Evolutionary conservation across 345 rosid genomes (phyloP).

Genomic region (Isatis tinctoria): DNA sequence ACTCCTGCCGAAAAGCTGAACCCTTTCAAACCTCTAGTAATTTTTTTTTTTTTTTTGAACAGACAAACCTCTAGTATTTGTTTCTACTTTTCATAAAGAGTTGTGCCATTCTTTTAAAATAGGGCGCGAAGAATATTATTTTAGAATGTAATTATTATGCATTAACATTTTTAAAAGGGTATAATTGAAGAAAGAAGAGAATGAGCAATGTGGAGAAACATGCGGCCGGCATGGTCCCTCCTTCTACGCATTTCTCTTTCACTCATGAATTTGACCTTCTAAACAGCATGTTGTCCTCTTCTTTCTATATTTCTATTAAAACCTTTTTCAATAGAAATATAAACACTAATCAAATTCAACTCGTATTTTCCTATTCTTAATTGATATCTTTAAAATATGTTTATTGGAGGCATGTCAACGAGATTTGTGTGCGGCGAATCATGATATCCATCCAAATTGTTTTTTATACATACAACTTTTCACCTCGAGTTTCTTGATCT

Average conservation of each 20-base stretch:
- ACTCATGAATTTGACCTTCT: conserved; percentile 1
- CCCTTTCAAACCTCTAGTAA: background rate
- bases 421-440: background rate
- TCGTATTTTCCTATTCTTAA: background rate
- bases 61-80: too few species aligned
- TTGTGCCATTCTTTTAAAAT: background rate
- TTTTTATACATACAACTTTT: background rate
- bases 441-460: background rate
- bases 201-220: conserved; percentile 1
- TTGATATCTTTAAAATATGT: background rate
- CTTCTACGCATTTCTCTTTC: background rate
- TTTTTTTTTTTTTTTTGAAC: too few species aligned
- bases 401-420: conserved; percentile 12
- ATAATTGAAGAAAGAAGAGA: background rate
- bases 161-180: background rate
- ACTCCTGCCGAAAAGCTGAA: background rate
- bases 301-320: background rate
- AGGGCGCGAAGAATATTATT: background rate
- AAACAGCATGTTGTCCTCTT: conserved; percentile 10
- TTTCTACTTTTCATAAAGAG: background rate
- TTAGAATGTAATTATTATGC: background rate
- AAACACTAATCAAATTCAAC: background rate
- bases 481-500: background rate
- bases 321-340: background rate
- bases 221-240: conserved; percentile 20